Evolutionary conservation across 2,329 filamentous ascomycete species (phyloP), one percentile per base, ranked within the genome.

Genomic region (Botrytis elliptica): DNA sequence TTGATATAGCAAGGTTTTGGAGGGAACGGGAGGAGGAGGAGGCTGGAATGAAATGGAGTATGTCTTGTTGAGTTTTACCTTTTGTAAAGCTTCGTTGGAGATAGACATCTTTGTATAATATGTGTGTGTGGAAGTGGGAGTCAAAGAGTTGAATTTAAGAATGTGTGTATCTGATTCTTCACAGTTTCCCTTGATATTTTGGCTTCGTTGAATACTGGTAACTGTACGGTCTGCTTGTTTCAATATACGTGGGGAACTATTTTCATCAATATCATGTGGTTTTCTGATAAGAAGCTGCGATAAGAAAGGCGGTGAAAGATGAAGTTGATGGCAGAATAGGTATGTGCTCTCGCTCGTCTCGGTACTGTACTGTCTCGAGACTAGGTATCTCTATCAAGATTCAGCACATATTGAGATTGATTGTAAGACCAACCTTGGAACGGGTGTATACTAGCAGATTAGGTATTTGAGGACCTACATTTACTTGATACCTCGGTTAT

Each of bases 51-150:
- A 7, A 29, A 52, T 49, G 33, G 40, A 59, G 38, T 33, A 8
- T n/a, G 49, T 33, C 42, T 40, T 49, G 2, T 25, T 42, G 16
- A 29, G 25, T 38, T 52, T 49, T 81, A 95, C 95, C 91, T 98
- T 97, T 82, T 97, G 93, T 77, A 98, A 86, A 74, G 95, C 94
- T 85, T 97, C 93, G 81, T 97, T 97, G 71, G 95, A 92, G 79
- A 98, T 96, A 72, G 95, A 93, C 95, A 98, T 98, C 14, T 70
- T 79, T 88, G 49, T 66, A 25, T 36, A 7, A 25, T 33, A 20
- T 38, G 33, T 33, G 29, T 42, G 33, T 57, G 10, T 55, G 5
- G 44, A 49, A 49, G 20, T 66, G n/a, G 20, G 18, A 1, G 20
- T 49, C 63, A 49, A 65, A 22, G 42, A 46, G 40, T 6, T 33